Evolutionary conservation across 441 rosid species (phyloP).

Genomic region (Euphorbia celastroides): DNA sequence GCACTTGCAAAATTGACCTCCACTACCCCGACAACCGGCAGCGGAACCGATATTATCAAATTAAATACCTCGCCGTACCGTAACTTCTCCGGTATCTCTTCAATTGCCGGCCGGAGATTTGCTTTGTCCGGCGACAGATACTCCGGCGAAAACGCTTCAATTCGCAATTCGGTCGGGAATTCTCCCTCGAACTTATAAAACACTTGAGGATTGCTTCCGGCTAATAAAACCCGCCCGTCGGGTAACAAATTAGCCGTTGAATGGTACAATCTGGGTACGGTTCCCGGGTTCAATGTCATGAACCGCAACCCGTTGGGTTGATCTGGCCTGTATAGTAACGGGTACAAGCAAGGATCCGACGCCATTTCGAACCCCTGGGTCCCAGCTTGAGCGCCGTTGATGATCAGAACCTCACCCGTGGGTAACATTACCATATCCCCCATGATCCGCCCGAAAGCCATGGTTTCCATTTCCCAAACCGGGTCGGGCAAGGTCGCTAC

Average conservation of each 20-base stretch:
- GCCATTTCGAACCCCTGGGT: slow-evolving; percentile 50
- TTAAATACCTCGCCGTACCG: slow-evolving; percentile 58
- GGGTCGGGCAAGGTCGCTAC: slow-evolving; percentile 45
- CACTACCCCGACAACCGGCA: slow-evolving; percentile 65
- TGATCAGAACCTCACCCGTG: slow-evolving; percentile 35
- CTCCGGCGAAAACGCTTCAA: slow-evolving; percentile 70
- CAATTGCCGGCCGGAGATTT: slow-evolving; percentile 41
- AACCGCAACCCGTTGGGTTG: slow-evolving; percentile 42
- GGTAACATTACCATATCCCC: slow-evolving; percentile 40
- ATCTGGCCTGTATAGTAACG: slow-evolving; percentile 38
- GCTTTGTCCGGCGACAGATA: slow-evolving; percentile 44
- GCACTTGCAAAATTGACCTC: slow-evolving; percentile 44
- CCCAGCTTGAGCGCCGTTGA: slow-evolving; percentile 45
- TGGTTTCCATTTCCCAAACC: slow-evolving; percentile 42
- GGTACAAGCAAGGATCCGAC: slow-evolving; percentile 34
- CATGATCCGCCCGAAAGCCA: slow-evolving; percentile 50
- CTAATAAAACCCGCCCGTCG: slow-evolving; percentile 74
- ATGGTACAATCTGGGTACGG: slow-evolving; percentile 70
- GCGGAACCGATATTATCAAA: slow-evolving; percentile 41
- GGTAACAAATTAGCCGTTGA: slow-evolving; percentile 57
- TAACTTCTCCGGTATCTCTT: slow-evolving; percentile 29
- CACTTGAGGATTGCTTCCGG: slow-evolving; percentile 85
- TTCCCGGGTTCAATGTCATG: slow-evolving; percentile 46
- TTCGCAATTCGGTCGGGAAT: slow-evolving; percentile 71
- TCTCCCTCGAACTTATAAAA: slow-evolving; percentile 48